A percentile compares a stretch with the other conserved stretches of the same genome.
Evolutionary conservation across 768 basidiomycete genomes (phyloP).

Genomic region (Trametes cubensis): DNA sequence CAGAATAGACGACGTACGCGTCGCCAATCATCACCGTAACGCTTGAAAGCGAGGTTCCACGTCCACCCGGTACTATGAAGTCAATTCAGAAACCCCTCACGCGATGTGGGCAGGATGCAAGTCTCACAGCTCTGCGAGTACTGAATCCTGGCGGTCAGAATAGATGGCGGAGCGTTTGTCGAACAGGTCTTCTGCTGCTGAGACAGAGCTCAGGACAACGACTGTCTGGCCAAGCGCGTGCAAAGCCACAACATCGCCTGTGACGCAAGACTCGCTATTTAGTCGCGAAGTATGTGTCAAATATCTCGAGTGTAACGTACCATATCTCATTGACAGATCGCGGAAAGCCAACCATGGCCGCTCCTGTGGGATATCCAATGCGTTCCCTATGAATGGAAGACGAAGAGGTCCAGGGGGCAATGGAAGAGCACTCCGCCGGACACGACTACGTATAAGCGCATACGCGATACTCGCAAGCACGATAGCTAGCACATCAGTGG

Average conservation of each 20-base stretch:
- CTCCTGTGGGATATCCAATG: slow-evolving; percentile 3
- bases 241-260: slow-evolving; percentile 26
- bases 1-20: slow-evolving; percentile 10
- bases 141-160: slow-evolving; percentile 18
- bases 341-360: slow-evolving; percentile 1
- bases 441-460: background rate
- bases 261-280: background rate
- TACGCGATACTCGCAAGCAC: background rate
- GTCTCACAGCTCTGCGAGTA: background rate
- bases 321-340: background rate
- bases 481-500: background rate
- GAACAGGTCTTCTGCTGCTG: slow-evolving; percentile 28
- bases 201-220: slow-evolving; percentile 24
- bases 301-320: background rate
- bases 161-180: slow-evolving; percentile 31
- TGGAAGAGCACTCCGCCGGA: background rate
- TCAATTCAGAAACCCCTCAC: background rate
- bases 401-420: slow-evolving; percentile 3
- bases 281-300: background rate
- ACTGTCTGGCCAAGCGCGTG: slow-evolving; percentile 21
- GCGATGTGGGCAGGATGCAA: background rate
- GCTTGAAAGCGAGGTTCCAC: slow-evolving; percentile 8
- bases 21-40: slow-evolving; percentile 10
- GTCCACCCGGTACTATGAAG: slow-evolving; percentile 6
- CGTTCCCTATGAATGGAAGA: slow-evolving; percentile 1